A percentile compares a stretch with the other conserved stretches of the same genome.
Evolutionary conservation across 805 yeast species (phyloP).

Genomic region (Metschnikowia orientalis): DNA sequence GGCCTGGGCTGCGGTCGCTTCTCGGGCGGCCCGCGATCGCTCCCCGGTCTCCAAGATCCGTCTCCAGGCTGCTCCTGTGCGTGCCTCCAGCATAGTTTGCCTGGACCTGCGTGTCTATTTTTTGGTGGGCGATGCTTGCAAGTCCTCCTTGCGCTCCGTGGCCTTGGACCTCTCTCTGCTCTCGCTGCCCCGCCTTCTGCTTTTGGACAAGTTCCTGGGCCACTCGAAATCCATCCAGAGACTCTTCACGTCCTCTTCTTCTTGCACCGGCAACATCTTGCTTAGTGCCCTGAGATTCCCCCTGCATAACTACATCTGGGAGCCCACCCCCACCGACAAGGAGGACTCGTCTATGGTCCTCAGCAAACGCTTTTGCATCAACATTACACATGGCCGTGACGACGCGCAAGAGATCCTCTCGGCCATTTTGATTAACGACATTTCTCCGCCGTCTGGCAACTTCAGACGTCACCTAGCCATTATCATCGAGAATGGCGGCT

Average conservation of each 20-base stretch:
- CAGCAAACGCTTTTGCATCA: slow-evolving; percentile 31
- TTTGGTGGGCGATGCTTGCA: slow-evolving; percentile 35
- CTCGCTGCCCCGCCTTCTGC: slow-evolving; percentile 7
- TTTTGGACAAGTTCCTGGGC: slow-evolving; percentile 65
- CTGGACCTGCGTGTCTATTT: slow-evolving; percentile 14
- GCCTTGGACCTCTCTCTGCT: slow-evolving; percentile 16
- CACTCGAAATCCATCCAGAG: slow-evolving; percentile 75
- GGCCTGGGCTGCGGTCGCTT: slow-evolving; percentile 1
- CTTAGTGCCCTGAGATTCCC: slow-evolving; percentile 38
- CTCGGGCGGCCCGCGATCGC: no score
- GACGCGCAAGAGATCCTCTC: slow-evolving; percentile 24
- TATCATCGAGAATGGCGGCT: slow-evolving; percentile 29
- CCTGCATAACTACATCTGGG: slow-evolving; percentile 39
- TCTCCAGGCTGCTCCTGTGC: slow-evolving; percentile 5
- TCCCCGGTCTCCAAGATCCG: slow-evolving; percentile 1
- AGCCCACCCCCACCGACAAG: slow-evolving; percentile 23
- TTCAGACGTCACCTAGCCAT: slow-evolving; percentile 31
- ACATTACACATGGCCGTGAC: slow-evolving; percentile 11
- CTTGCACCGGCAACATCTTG: slow-evolving; percentile 24
- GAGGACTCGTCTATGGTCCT: slow-evolving; percentile 21
- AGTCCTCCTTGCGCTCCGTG: slow-evolving; percentile 30
- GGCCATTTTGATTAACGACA: slow-evolving; percentile 33
- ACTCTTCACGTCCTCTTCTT: slow-evolving; percentile 54
- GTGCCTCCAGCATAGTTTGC: slow-evolving; percentile 2
- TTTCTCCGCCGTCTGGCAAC: slow-evolving; percentile 12